A percentile compares a stretch with the other conserved stretches of the same genome.
phyloP scores from a whole-genome alignment of 805 yeast genomes.

The Candida vartiovaarae region DNA sequence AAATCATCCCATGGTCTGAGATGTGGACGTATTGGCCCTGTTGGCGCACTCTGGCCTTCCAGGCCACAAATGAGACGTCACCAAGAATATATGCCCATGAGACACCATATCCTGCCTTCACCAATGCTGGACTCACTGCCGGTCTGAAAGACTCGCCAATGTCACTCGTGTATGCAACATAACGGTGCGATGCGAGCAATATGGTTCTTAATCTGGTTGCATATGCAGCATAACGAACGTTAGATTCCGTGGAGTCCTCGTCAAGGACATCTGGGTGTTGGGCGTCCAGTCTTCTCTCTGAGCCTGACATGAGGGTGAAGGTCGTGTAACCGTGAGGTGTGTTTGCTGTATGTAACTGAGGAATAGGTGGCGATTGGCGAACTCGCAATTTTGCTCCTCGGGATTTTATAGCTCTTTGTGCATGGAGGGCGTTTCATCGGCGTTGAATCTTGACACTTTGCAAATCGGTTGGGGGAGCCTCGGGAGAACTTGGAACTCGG shows the following conservation, averaged over 20 bases:
- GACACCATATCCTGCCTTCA: slow-evolving; percentile 58
- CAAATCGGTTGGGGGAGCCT: too few relatives aligned
- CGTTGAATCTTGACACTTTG: too few relatives aligned
- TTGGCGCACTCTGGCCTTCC: slow-evolving; percentile 61
- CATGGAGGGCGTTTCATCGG: too few relatives aligned
- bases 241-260: slow-evolving; percentile 38
- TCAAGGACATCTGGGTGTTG: slow-evolving; percentile 8
- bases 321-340: too few relatives aligned
- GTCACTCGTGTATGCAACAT: slow-evolving; percentile 82
- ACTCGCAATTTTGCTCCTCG: too few relatives aligned
- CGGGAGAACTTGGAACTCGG: too few relatives aligned
- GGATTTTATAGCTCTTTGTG: too few relatives aligned
- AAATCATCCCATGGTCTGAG: slow-evolving; percentile 60
- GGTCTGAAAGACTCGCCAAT: slow-evolving; percentile 85
- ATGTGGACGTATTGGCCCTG: slow-evolving; percentile 58
- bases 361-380: too few relatives aligned
- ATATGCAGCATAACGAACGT: slow-evolving; percentile 73
- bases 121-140: slow-evolving; percentile 64
- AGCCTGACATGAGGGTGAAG: background rate
- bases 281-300: slow-evolving; percentile 11
- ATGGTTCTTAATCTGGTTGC: slow-evolving; percentile 70
- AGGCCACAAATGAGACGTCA: slow-evolving; percentile 66
- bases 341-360: too few relatives aligned
- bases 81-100: slow-evolving; percentile 74
- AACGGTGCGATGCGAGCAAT: slow-evolving; percentile 65